Base-by-base conservation (phyloP, 345 rosid species). In the Cardamine resedifolia region DNA sequence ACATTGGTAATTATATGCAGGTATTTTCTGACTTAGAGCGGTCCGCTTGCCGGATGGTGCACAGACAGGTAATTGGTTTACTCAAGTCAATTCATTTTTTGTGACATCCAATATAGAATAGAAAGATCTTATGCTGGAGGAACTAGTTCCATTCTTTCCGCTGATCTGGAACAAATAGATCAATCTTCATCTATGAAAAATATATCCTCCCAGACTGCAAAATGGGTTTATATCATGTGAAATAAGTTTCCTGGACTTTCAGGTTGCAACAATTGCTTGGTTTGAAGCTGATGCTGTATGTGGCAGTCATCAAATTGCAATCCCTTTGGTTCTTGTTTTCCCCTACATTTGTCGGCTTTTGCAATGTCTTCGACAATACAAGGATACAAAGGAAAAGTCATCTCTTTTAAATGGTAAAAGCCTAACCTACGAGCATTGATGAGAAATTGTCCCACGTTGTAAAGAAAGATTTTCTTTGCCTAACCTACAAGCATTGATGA, bases 201-300 rank as follows among this genome's bases (percentile, higher is more conserved):
- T 20, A 7, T 66, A 66, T 34, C 47, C 23, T 66, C 24, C 1
- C 5, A 36, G 58, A 65, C 14, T 57, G 34, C 38, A 10, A 10
- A 21, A 58, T 8, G 6, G n/a, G n/a, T n/a, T n/a, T n/a, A n/a
- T n/a, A n/a, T n/a, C n/a, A n/a, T n/a, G n/a, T n/a, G n/a, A n/a
- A n/a, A n/a, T n/a, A n/a, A n/a, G n/a, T n/a, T n/a, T n/a, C n/a
- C 41, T 51, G 80, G 47, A 30, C 26, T 34, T 83, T 72, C 80
- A 95, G 99, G 98, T 91, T 0, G 99, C 99, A 59, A 95, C 98
- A 38, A 90, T 91, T 73, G 99, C 99, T 36, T 95, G 98, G 99
- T 91, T 91, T 81, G 99, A 95, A 78, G 98, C 99, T 70, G 98
- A 92, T 66, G 94, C 99, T 50, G 86, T 95, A 52, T 95, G 99